phyloP scores from a whole-genome alignment of 306 rosid genomes.

The Casuarina glauca region DNA sequence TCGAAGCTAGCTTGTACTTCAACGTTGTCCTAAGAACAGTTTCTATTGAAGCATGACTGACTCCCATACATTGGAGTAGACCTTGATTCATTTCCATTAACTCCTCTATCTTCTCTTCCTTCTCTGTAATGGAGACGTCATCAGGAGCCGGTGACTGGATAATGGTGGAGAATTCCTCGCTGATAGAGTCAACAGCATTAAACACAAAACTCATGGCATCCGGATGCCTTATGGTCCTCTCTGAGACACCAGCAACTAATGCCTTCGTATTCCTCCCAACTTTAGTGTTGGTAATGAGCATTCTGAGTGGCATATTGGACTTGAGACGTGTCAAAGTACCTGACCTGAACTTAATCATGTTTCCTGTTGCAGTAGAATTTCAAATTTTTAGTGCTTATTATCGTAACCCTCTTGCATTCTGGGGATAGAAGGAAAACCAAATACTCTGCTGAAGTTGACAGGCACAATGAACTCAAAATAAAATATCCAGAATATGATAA shows the following conservation, averaged over 20 bases:
- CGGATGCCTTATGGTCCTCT: conserved; percentile 74
- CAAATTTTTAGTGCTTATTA: conserved; percentile 18
- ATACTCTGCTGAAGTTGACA: neutral
- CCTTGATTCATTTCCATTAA: conserved; percentile 98
- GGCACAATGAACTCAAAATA: neutral
- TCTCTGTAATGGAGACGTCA: conserved; percentile 59
- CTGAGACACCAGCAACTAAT: conserved; percentile 91
- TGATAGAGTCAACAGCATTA: conserved; percentile 77
- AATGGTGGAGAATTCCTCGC: conserved; percentile 68
- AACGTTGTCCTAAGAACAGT: conserved; percentile 80
- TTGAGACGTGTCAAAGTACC: conserved; percentile 61
- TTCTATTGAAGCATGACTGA: conserved; percentile 85
- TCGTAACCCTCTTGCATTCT: neutral
- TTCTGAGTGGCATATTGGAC: conserved; percentile 63
- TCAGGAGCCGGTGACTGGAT: conserved; percentile 63
- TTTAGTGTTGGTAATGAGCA: conserved; percentile 95
- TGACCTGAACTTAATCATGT: conserved; percentile 85
- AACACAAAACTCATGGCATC: conserved; percentile 84
- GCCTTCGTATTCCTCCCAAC: conserved; percentile 97
- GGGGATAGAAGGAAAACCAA: neutral
- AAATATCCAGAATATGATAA: neutral
- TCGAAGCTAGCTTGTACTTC: conserved; percentile 82
- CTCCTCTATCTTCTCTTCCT: conserved; percentile 79
- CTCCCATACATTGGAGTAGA: conserved; percentile 92
- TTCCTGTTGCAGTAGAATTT: conserved; percentile 59